These are phyloP conservation scores for Dryas integrifolia DNA, from an alignment of 331 rosid species.

Conservation along the genomic window DNA sequence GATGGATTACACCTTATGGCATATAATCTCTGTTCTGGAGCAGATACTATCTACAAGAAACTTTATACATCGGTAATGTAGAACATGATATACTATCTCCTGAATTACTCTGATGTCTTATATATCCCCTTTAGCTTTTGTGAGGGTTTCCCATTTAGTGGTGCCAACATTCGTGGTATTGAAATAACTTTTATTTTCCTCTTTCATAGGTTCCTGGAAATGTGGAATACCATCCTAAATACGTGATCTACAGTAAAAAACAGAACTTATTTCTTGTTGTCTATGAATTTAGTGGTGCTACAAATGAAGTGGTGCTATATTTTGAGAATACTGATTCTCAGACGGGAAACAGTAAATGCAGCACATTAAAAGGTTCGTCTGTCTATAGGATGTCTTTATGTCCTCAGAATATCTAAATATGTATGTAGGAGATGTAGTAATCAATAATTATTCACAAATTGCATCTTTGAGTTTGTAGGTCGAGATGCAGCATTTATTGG, in stretches of 20 bases:
- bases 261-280: conserved; percentile 76
- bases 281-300: conserved; percentile 74
- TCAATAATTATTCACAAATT: conserved; percentile 25
- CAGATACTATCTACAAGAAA: conserved; percentile 78
- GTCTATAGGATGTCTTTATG: conserved; percentile 18
- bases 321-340: conserved; percentile 67
- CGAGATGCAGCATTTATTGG: conserved; percentile 94
- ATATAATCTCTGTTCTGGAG: conserved; percentile 70
- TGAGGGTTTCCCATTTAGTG: conserved; percentile 21
- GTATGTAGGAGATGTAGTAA: conserved; percentile 21
- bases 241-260: conserved; percentile 69
- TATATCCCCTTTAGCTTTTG: conserved; percentile 7
- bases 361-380: conserved; percentile 70
- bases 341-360: conserved; percentile 63
- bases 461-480: conserved; percentile 52
- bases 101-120: conserved; percentile 20
- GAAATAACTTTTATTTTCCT: conserved; percentile 13
- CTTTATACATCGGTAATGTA: conserved; percentile 75
- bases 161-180: conserved; percentile 25
- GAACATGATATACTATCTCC: conserved; percentile 22
- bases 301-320: conserved; percentile 79
- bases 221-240: conserved; percentile 81
- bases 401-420: neutral
- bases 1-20: conserved; percentile 85
- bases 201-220: conserved; percentile 70